Evolutionary conservation across 192 early-diverging fungal genomes (phyloP), one percentile per base, ranked within the genome.

Genomic region (Gaertneriomyces semiglobifer): DNA sequence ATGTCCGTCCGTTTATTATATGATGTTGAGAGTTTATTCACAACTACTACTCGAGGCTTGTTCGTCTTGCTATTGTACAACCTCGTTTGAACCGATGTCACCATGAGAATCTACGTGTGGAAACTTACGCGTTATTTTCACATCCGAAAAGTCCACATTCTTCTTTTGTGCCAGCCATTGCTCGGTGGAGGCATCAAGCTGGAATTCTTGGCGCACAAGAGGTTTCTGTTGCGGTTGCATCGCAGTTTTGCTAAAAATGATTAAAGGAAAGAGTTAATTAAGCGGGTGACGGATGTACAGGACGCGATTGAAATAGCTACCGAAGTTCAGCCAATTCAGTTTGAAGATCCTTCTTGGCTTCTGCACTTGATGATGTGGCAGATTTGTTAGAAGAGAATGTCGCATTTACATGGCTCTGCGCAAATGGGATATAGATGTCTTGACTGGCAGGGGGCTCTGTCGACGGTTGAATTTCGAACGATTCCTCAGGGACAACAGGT

Each of bases 371-470:
- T 3, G 40, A 10, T 12, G 41, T 44, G 18, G 48, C 66, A 40
- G 68, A 73, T 53, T 73, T 68, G 19, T 50, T 19, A 16, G 66
- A 63, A 5, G 72, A 62, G 41, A 74, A 74, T 2, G 72, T 74
- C 14, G 72, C 53, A 47, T 62, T 62, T 2, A 68, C 61, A 18
- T 48, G 42, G 39, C 50, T 16, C 46, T 68, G 72, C 8, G 54
- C 65, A 33, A 68, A 69, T 12, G 72, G 66, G 18, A 74, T 43
- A 48, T 74, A 74, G 42, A 74, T 42, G 18, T 74, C 72, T 44
- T 74, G 72, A 7, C 68, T 61, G 4, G 33, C 40, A 1, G 67
- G 57, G 14, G 66, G 48, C 12, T 60, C 18, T 12, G 58, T 14
- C 2, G 51, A 16, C 54, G 52, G 11, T 20, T 72, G 43, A n/a